Conservation (phyloP, 2,329 filamentous ascomycete genomes). For the Neonectria magnoliae region DNA sequence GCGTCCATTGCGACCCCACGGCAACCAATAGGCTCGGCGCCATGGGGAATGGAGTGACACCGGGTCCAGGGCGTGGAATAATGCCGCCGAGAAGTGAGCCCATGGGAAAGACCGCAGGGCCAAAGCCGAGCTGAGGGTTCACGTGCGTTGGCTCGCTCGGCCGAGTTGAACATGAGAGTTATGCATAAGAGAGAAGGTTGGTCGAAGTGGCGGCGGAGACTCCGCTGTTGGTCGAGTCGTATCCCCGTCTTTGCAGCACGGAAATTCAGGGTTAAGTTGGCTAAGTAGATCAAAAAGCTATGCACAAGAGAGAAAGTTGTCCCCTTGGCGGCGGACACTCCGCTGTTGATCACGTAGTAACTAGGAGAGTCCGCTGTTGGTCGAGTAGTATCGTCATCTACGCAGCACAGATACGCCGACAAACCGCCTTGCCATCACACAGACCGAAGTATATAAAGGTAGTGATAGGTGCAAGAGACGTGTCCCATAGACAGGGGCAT, state of each 20-base stretch:
- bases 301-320: no score
- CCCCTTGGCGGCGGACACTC: not conserved
- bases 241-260: no score
- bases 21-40: not conserved
- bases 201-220: no score
- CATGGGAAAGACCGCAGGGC: not conserved
- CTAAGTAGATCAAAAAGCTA: no score
- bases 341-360: not conserved
- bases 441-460: constrained; percentile 21
- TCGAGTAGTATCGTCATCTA: not conserved
- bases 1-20: not conserved
- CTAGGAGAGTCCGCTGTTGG: constrained; percentile 29
- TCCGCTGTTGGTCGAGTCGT: no score
- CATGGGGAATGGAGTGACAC: not conserved
- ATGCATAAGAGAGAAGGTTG: not conserved
- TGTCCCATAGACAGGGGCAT: not conserved
- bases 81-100: not conserved
- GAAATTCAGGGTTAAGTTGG: no score
- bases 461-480: not conserved
- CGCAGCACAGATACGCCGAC: not conserved
- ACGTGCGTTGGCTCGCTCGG: no score
- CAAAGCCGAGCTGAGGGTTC: not conserved
- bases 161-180: not conserved
- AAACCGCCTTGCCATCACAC: not conserved
- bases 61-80: not conserved